phyloP scores from a whole-genome alignment of 2,329 filamentous ascomycete species.

The Monascus ruber region DNA sequence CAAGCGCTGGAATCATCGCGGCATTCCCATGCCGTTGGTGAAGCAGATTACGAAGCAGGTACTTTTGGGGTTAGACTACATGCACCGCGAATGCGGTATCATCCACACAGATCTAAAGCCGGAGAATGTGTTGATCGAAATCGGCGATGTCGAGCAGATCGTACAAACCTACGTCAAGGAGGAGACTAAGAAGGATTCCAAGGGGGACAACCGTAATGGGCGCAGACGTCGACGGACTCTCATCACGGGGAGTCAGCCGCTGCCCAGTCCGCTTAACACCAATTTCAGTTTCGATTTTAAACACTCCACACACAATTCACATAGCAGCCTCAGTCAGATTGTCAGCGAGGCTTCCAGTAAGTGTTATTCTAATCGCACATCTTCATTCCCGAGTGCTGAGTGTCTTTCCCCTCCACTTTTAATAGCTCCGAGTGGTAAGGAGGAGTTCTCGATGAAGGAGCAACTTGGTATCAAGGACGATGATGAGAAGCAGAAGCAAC shows the following conservation, averaged over 20 bases:
- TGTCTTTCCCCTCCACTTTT: slow-evolving; percentile 35
- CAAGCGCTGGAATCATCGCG: slow-evolving; percentile 96
- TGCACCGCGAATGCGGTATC: slow-evolving; percentile 96
- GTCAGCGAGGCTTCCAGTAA: slow-evolving; percentile 61
- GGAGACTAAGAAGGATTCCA: slow-evolving; percentile 51
- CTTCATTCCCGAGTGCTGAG: slow-evolving; percentile 25
- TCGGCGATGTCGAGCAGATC: slow-evolving; percentile 96
- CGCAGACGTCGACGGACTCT: slow-evolving; percentile 79
- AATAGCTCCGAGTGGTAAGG: slow-evolving; percentile 37
- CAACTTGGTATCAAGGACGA: slow-evolving; percentile 42
- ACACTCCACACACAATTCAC: slow-evolving; percentile 51
- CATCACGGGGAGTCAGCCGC: slow-evolving; percentile 91
- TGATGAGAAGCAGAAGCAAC: slow-evolving; percentile 61
- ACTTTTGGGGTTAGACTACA: slow-evolving; percentile 84
- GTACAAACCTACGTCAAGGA: slow-evolving; percentile 92
- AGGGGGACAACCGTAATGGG: slow-evolving; percentile 86
- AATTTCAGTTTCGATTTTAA: slow-evolving; percentile 67
- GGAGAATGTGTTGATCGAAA: slow-evolving; percentile 97
- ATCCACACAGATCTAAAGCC: slow-evolving; percentile 97
- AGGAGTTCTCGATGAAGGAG: slow-evolving; percentile 46
- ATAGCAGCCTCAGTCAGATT: slow-evolving; percentile 72
- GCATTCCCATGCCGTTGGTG: slow-evolving; percentile 90
- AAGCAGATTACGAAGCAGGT: slow-evolving; percentile 99
- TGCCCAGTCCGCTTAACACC: slow-evolving; percentile 88
- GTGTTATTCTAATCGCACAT: slow-evolving; percentile 15